phyloP scores from a whole-genome alignment of 2,329 filamentous ascomycete genomes.

The Colletotrichum truncatum region DNA sequence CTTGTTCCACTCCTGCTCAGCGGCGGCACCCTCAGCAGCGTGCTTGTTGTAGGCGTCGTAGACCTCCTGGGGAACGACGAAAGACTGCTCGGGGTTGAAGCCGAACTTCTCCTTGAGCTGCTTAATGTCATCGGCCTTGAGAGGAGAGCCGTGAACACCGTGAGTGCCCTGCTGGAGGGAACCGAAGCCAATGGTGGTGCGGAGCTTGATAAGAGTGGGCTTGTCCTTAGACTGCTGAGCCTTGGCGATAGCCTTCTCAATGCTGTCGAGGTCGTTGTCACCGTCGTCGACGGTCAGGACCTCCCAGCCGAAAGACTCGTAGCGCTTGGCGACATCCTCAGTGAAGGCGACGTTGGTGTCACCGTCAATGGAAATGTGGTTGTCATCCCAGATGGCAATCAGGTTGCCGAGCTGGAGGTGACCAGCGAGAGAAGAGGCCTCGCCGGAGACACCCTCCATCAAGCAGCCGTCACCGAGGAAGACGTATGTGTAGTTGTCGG shows the following conservation, averaged over 20 bases:
- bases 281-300: conserved; percentile 84
- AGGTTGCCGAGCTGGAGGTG: conserved; percentile 98
- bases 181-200: conserved; percentile 96
- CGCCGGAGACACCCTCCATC: conserved; percentile 96
- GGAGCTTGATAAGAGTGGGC: conserved; percentile 95
- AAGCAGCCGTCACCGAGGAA: conserved; percentile 99
- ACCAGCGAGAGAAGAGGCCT: conserved; percentile 91
- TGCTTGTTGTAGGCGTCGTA: conserved; percentile 92
- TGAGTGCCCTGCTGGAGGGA: conserved; percentile 93
- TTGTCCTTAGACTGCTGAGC: conserved; percentile 92
- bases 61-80: conserved; percentile 92
- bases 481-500: conserved; percentile 96
- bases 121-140: conserved; percentile 94
- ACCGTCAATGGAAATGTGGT: conserved; percentile 95
- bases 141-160: conserved; percentile 93
- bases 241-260: conserved; percentile 88
- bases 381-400: conserved; percentile 97
- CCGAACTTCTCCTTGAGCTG: conserved; percentile 95
- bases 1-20: conserved; percentile 95
- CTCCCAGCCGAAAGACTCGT: conserved; percentile 98
- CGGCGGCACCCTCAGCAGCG: conserved; percentile 84
- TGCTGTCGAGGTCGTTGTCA: conserved; percentile 86
- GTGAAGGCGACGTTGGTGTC: conserved; percentile 97
- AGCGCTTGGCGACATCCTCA: conserved; percentile 93
- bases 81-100: conserved; percentile 93